Conservation (phyloP, 2,329 filamentous ascomycete genomes). For the Coniochaeta ligniaria region DNA sequence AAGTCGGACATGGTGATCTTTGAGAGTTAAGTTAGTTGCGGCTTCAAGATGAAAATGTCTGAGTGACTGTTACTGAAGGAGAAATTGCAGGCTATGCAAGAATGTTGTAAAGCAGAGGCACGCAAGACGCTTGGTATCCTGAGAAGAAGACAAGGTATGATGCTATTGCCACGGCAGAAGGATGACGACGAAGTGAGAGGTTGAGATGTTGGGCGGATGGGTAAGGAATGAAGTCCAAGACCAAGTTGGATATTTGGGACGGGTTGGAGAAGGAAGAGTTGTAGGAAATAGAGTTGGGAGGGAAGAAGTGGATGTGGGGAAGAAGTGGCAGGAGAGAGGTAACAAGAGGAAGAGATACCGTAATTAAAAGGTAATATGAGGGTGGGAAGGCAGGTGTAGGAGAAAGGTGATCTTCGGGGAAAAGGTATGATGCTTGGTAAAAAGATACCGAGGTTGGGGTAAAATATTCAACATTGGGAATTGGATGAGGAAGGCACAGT, state of each 20-base stretch:
- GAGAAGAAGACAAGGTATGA: neutral
- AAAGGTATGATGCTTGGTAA: too few species aligned
- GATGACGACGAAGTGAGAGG: neutral
- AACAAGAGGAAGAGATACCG: neutral
- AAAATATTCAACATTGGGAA: neutral
- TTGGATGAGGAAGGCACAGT: neutral
- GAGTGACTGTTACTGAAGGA: neutral
- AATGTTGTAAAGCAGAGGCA: neutral
- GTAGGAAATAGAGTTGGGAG: neutral
- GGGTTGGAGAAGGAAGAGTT: neutral
- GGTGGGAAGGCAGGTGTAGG: too few species aligned
- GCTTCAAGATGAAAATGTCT: neutral
- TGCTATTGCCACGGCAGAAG: neutral
- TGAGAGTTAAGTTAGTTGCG: slow-evolving; percentile 9
- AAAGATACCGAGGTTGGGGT: neutral
- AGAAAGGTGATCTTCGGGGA: too few species aligned
- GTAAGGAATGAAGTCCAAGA: neutral
- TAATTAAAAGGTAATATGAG: neutral
- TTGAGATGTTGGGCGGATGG: neutral
- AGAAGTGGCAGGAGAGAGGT: neutral
- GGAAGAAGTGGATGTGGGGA: neutral
- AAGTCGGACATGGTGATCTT: slow-evolving; percentile 15
- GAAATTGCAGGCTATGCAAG: neutral
- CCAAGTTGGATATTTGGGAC: neutral
- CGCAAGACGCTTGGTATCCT: neutral